These are phyloP conservation scores for Suillus sp. DNA, from an alignment of 768 basidiomycete genomes.

Conservation along the genomic window DNA sequence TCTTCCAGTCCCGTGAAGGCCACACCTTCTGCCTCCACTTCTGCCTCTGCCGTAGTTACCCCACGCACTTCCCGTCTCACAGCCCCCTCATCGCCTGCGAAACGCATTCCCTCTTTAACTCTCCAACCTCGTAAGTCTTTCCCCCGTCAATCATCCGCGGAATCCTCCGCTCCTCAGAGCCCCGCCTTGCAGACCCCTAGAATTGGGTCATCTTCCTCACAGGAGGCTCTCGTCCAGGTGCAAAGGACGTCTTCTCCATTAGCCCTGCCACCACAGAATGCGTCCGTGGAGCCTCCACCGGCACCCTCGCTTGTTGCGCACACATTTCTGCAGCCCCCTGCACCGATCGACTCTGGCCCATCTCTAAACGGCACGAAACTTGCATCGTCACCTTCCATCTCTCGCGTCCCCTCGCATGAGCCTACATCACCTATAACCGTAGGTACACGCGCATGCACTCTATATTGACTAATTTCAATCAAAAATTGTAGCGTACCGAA, in stretches of 20 bases:
- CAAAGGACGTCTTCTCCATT: conserved; percentile 43
- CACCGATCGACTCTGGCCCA: conserved; percentile 20
- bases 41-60: conserved; percentile 31
- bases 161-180: conserved; percentile 36
- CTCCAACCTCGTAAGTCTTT: conserved; percentile 55
- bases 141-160: conserved; percentile 44
- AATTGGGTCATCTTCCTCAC: conserved; percentile 31
- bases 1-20: conserved; percentile 66
- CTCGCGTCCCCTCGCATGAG: conserved; percentile 10
- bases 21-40: conserved; percentile 25
- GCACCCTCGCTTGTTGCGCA: conserved; percentile 21
- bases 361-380: conserved; percentile 17
- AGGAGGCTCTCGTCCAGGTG: conserved; percentile 19
- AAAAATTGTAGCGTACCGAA: conserved; percentile 24
- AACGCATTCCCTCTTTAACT: conserved; percentile 49
- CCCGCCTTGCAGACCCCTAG: conserved; percentile 35
- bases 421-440: conserved; percentile 32
- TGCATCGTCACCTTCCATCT: conserved; percentile 1
- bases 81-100: conserved; percentile 55
- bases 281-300: conserved; percentile 32
- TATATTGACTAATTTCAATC: conserved; percentile 17
- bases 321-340: conserved; percentile 15
- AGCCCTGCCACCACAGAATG: conserved; percentile 36
- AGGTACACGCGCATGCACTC: conserved; percentile 8
- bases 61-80: conserved; percentile 33